Conservation (phyloP, 2,329 filamentous ascomycete genomes). For the Aureobasidium melanogenum region DNA sequence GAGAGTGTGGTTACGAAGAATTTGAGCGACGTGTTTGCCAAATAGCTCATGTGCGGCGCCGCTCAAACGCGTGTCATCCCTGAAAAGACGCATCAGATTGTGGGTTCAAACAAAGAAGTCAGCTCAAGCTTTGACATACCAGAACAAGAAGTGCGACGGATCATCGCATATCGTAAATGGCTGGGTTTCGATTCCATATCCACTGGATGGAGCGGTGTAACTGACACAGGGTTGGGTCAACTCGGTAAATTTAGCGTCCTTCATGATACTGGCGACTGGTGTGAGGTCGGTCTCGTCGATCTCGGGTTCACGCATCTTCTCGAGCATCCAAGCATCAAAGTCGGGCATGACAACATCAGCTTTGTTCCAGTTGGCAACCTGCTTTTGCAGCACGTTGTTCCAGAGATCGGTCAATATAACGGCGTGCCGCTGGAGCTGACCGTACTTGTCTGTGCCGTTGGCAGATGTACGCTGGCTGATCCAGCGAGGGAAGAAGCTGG, state of each 20-base stretch:
- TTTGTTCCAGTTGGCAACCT: background rate
- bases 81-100: background rate
- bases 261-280: background rate
- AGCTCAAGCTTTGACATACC: slow-evolving; percentile 9
- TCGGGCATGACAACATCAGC: slow-evolving; percentile 10
- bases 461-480: slow-evolving; percentile 1
- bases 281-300: background rate
- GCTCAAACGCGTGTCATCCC: slow-evolving; percentile 14
- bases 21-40: slow-evolving; percentile 6
- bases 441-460: slow-evolving; percentile 3
- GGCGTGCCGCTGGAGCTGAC: slow-evolving; percentile 10
- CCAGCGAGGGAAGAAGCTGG: slow-evolving; percentile 10
- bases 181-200: background rate
- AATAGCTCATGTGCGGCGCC: slow-evolving; percentile 11
- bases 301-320: slow-evolving; percentile 9
- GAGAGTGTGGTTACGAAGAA: background rate
- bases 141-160: slow-evolving; percentile 11
- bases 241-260: slow-evolving; percentile 1
- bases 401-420: slow-evolving; percentile 10
- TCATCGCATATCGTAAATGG: slow-evolving; percentile 6
- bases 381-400: background rate
- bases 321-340: slow-evolving; percentile 10
- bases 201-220: slow-evolving; percentile 1
- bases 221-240: slow-evolving; percentile 8
- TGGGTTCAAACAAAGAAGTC: slow-evolving; percentile 7